These are phyloP conservation scores for Elymus sibiricus DNA, from an alignment of 176 grass and related monocot genomes.

Conservation along the genomic window DNA sequence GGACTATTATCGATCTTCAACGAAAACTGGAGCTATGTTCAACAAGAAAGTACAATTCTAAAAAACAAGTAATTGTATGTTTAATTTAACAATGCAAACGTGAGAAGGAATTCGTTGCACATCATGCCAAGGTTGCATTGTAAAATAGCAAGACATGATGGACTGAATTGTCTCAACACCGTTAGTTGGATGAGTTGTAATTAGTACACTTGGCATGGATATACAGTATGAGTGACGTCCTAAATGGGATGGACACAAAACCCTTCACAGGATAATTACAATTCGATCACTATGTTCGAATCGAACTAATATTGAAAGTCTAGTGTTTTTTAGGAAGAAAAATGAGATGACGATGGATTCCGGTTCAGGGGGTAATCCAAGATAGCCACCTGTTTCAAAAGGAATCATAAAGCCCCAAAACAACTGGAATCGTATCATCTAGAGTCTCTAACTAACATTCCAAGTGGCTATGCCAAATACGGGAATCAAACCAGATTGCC, in stretches of 20 bases:
- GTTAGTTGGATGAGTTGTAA: background rate
- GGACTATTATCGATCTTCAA: background rate
- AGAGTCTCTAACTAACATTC: background rate
- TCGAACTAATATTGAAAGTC: background rate
- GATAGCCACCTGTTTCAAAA: constrained; percentile 6
- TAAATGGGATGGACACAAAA: background rate
- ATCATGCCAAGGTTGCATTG: background rate
- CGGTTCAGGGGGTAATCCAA: background rate
- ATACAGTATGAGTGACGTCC: background rate
- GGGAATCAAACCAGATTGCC: background rate
- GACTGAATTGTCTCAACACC: background rate
- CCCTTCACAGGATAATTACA: background rate
- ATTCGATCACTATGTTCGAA: background rate
- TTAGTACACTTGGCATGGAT: background rate
- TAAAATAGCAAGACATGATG: background rate
- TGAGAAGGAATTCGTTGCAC: background rate
- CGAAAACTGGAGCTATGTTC: background rate
- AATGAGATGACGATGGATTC: background rate
- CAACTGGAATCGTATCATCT: background rate
- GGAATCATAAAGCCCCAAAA: background rate
- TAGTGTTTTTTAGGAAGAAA: background rate
- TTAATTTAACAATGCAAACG: background rate
- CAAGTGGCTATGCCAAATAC: background rate
- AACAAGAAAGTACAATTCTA: background rate
- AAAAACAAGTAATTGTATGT: background rate